phyloP scores from a whole-genome alignment of 2,329 filamentous ascomycete genomes.

The Ceratocystis colombiana region DNA sequence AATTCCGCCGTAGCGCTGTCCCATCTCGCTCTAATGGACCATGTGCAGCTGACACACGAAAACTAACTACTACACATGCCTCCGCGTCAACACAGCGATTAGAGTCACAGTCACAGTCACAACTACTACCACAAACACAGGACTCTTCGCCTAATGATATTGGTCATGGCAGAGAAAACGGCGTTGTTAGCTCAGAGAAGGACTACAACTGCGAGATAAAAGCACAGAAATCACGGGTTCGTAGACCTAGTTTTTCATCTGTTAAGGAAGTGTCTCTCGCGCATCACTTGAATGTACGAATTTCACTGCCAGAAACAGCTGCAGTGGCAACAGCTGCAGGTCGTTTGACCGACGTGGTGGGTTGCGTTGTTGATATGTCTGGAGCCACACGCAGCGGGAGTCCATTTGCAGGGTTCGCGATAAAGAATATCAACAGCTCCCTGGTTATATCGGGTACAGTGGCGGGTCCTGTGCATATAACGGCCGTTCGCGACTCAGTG shows the following conservation, averaged over 20 bases:
- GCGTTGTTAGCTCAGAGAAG: conserved; percentile 17
- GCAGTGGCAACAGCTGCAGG: conserved; percentile 63
- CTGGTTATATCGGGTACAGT: conserved; percentile 72
- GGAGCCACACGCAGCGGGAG: conserved; percentile 46
- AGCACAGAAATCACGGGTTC: conserved; percentile 36
- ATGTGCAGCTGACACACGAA: conserved; percentile 29
- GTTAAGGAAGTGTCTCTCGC: conserved; percentile 54
- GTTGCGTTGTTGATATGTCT: conserved; percentile 73
- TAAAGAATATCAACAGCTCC: conserved; percentile 60
- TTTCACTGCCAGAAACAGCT: conserved; percentile 64
- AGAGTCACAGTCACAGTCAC: background rate
- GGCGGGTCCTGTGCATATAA: conserved; percentile 73
- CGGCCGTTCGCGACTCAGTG: conserved; percentile 59
- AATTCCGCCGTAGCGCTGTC: conserved; percentile 50
- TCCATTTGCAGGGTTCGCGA: conserved; percentile 57
- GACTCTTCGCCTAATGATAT: background rate
- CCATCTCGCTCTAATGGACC: conserved; percentile 34
- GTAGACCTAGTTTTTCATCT: conserved; percentile 54
- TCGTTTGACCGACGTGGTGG: conserved; percentile 56
- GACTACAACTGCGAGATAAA: conserved; percentile 52
- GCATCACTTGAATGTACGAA: conserved; percentile 58
- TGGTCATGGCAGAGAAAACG: conserved; percentile 29
- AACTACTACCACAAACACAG: background rate
- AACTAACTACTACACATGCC: conserved; percentile 38
- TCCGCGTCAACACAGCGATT: conserved; percentile 26